Evolutionary conservation across 2,329 filamentous ascomycete species (phyloP).

Genomic region (Cyphellophora europaea): DNA sequence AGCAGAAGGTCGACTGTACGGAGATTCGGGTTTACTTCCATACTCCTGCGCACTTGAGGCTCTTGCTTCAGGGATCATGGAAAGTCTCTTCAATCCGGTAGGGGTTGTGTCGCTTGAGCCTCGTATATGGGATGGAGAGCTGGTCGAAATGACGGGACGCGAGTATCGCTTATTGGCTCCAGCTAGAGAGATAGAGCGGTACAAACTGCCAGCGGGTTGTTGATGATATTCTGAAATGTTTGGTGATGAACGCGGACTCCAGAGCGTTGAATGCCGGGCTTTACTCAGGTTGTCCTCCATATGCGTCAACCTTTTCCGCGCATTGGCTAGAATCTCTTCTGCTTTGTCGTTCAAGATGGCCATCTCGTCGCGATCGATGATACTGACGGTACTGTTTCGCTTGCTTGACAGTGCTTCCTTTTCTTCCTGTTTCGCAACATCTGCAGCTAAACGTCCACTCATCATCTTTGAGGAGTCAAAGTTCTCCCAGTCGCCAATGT

Average conservation of each 20-base stretch:
- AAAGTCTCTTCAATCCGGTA: conserved; percentile 12
- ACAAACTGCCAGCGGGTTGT: conserved; percentile 32
- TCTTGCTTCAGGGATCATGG: conserved; percentile 14
- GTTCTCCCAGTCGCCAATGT: conserved; percentile 20
- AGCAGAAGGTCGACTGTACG: conserved; percentile 5
- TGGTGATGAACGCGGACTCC: conserved; percentile 40
- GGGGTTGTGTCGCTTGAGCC: conserved; percentile 33
- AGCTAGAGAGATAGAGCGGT: conserved; percentile 29
- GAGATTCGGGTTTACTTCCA: conserved; percentile 13
- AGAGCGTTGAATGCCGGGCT: conserved; percentile 59
- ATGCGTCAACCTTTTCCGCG: conserved; percentile 76
- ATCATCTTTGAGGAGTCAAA: conserved; percentile 18
- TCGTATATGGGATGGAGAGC: conserved; percentile 27
- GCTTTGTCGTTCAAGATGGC: conserved; percentile 70
- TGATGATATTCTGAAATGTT: conserved; percentile 31
- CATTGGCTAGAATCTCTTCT: conserved; percentile 85
- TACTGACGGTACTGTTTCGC: conserved; percentile 27
- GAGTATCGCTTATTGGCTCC: conserved; percentile 13
- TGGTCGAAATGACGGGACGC: conserved; percentile 21
- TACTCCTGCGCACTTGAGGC: conserved; percentile 20
- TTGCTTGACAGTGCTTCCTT: conserved; percentile 21
- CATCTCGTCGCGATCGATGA: conserved; percentile 57
- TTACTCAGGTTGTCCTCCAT: conserved; percentile 88
- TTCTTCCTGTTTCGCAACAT: conserved; percentile 18
- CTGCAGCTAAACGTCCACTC: conserved; percentile 16